phyloP scores from a whole-genome alignment of 306 rosid genomes.

The Rosa rugosa region DNA sequence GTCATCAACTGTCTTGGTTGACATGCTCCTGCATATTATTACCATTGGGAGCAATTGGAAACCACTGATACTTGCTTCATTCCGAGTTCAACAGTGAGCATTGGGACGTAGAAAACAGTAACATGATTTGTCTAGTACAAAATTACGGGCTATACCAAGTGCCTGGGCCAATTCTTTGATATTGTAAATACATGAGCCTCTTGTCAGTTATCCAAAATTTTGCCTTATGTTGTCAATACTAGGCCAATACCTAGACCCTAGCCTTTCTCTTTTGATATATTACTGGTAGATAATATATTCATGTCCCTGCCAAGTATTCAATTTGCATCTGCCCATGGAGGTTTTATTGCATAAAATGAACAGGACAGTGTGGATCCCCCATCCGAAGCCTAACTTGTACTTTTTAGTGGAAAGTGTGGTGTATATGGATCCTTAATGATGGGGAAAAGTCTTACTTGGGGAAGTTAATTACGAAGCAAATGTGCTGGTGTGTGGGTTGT shows the following conservation, averaged over 20 bases:
- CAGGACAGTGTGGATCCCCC: too few relatives aligned
- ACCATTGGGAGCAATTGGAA: constrained; percentile 4
- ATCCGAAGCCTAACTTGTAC: too few relatives aligned
- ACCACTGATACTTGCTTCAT: background rate
- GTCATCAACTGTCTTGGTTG: background rate
- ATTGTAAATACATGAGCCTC: constrained; percentile 7
- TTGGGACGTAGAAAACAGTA: background rate
- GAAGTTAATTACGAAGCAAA: too few relatives aligned
- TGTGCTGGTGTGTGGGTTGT: too few relatives aligned
- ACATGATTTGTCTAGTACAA: background rate
- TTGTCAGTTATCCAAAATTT: background rate
- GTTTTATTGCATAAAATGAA: background rate
- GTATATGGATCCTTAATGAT: too few relatives aligned
- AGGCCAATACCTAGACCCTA: too few relatives aligned
- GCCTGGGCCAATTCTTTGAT: background rate
- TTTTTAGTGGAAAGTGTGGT: too few relatives aligned
- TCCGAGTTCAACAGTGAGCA: background rate
- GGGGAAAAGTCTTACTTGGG: too few relatives aligned
- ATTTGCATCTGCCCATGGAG: background rate
- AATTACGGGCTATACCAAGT: background rate
- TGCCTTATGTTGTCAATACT: too few relatives aligned
- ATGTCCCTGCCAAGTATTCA: background rate
- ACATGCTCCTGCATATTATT: constrained; percentile 11
- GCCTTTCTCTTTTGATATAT: too few relatives aligned
- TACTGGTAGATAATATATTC: too few relatives aligned